Base-by-base conservation (phyloP, 2,329 filamentous ascomycete genomes). In the Atkinsonella hypoxylon region DNA sequence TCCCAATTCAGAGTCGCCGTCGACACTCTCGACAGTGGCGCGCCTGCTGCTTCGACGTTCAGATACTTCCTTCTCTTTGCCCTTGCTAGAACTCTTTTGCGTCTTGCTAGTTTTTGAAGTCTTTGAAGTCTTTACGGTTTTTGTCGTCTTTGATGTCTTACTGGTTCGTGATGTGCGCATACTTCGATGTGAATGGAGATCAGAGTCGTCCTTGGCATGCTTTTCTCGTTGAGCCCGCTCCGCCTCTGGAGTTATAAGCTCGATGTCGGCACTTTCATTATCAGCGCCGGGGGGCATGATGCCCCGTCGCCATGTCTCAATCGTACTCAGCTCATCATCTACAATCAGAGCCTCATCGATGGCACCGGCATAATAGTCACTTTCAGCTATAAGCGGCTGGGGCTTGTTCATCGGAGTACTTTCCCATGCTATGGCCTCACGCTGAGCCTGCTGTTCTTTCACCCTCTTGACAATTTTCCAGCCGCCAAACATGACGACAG, bases 381-480 rank as follows among this genome's bases (percentile, higher is more conserved):
- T 64, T 51, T 60, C 62, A 0, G 61, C 59, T 18, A 59, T 57
- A 51, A 58, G 49, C 3, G 58, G 59, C 6, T 54, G 58, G 38
- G 61, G 63, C 15, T 58, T 59, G 10, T 61, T 51, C 54, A 57
- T 57, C 3, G 57, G 51, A 1, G 52, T 53, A 2, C 50, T 52
- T 30, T 65, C 59, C 18, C 61, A 64, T 1, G 60, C 56, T 31
- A 62, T 54, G 8, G 65, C 64, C 44, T 62, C 61, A 2, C 60
- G 53, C 1, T 63, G 59, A 1, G 58, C 56, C 49, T 65, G 64
- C 18, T 62, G 63, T 49, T 76, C 75, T 53, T 69, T 67, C 57
- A 97, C 87, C 59, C 82, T 84, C 75, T 96, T 94, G 69, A 98
- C 83, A 65, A 98, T 96, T 70, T 95, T 97, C 78, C 89, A 97